These are phyloP conservation scores for Fusarium domesticum DNA, from an alignment of 2,329 filamentous ascomycete genomes.

Conservation along the genomic window DNA sequence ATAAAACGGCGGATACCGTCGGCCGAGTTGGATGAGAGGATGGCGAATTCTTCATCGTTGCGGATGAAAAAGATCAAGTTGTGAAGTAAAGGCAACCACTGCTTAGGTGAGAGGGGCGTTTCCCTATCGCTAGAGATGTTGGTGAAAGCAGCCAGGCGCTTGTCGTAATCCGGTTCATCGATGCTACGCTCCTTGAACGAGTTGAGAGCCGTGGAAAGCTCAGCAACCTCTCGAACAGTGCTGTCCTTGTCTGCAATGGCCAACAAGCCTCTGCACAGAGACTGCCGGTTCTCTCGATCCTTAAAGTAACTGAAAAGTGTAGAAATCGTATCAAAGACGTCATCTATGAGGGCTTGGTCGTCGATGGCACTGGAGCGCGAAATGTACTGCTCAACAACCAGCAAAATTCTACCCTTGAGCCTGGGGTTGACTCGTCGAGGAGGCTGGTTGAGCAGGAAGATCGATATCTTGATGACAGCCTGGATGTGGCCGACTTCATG, in stretches of 20 bases:
- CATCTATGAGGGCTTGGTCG: conserved; percentile 50
- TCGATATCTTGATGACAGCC: conserved; percentile 75
- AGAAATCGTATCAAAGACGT: conserved; percentile 71
- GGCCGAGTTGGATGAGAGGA: conserved; percentile 75
- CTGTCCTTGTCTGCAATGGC: conserved; percentile 66
- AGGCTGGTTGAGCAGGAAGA: conserved; percentile 82
- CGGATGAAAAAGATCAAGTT: conserved; percentile 87
- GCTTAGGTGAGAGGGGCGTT: conserved; percentile 58
- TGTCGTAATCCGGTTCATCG: conserved; percentile 85
- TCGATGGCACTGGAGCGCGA: conserved; percentile 51
- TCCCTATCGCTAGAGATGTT: conserved; percentile 64
- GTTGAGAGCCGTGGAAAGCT: conserved; percentile 76
- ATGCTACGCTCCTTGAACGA: conserved; percentile 69
- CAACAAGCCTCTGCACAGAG: conserved; percentile 69
- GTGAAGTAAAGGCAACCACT: conserved; percentile 85
- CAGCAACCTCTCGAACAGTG: conserved; percentile 60
- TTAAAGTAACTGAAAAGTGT: conserved; percentile 89
- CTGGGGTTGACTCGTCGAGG: conserved; percentile 76
- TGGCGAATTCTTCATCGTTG: conserved; percentile 83
- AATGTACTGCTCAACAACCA: conserved; percentile 78
- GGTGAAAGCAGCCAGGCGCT: conserved; percentile 73
- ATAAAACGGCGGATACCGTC: conserved; percentile 78
- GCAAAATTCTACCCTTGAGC: conserved; percentile 76
- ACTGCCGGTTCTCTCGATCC: conserved; percentile 71
- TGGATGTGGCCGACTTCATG: conserved; percentile 65